These are phyloP conservation scores for Fusarium fracticaudum DNA, from an alignment of 2,329 filamentous ascomycete genomes.

Conservation along the genomic window DNA sequence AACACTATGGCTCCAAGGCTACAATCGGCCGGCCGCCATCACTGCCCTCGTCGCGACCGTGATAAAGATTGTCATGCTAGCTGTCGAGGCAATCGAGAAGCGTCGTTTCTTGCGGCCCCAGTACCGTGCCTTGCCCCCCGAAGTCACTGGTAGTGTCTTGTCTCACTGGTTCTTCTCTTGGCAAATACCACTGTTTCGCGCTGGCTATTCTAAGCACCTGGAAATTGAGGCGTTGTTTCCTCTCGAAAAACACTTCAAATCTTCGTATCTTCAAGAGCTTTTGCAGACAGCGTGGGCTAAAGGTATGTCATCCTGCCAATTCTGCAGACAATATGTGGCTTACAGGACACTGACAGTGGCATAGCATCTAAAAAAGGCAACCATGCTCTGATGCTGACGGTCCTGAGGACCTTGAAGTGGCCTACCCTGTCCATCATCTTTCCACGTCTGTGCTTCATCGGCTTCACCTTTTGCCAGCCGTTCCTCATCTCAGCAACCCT, in stretches of 20 bases:
- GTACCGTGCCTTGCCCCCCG: constrained; percentile 11
- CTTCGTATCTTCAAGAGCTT: constrained; percentile 16
- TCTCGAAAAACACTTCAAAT: constrained; percentile 27
- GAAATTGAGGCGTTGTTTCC: constrained; percentile 16
- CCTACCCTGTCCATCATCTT: constrained; percentile 17
- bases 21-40: constrained; percentile 6
- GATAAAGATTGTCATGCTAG: constrained; percentile 13
- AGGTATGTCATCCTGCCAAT: not conserved
- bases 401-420: constrained; percentile 10
- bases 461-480: constrained; percentile 32
- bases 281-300: constrained; percentile 18
- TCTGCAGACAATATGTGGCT: fast-evolving
- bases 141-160: constrained; percentile 18
- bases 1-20: constrained; percentile 33
- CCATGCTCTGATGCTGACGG: constrained; percentile 6
- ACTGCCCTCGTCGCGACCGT: constrained; percentile 15
- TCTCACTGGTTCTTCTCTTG: constrained; percentile 32
- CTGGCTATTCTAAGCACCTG: constrained; percentile 20
- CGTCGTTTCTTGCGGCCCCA: constrained; percentile 15
- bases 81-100: constrained; percentile 21
- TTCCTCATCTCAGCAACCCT: constrained; percentile 34
- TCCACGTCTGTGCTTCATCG: constrained; percentile 30
- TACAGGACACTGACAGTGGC: not conserved
- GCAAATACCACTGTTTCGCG: constrained; percentile 19
- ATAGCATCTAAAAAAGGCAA: constrained; percentile 4